A percentile compares a stretch with the other conserved stretches of the same genome.
These are phyloP conservation scores for Thraustochytrium sp. DNA, from an alignment of 352 stramenopile genomes.

Conservation along the genomic window DNA sequence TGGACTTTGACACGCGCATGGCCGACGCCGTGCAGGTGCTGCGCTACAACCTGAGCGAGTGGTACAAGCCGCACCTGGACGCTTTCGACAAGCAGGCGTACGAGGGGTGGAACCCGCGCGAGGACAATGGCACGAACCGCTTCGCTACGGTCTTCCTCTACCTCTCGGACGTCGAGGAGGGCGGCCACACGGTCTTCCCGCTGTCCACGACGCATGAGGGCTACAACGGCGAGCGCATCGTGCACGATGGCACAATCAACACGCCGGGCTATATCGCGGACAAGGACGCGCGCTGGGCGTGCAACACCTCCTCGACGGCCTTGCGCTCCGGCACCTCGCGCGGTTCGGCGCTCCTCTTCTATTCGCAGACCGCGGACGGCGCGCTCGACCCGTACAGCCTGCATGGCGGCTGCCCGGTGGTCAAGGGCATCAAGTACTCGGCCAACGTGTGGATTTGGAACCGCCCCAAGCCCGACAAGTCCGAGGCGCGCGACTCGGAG, in stretches of 20 bases:
- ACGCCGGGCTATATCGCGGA: slow-evolving; percentile 45
- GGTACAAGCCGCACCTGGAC: slow-evolving; percentile 42
- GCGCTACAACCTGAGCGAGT: slow-evolving; percentile 26
- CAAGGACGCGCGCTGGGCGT: slow-evolving; percentile 10
- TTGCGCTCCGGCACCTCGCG: slow-evolving; percentile 61
- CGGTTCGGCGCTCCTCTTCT: slow-evolving; percentile 89
- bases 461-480: slow-evolving; percentile 23
- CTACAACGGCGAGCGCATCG: slow-evolving; percentile 59
- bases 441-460: slow-evolving; percentile 86
- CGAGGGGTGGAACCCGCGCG: neutral
- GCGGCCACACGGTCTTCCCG: slow-evolving; percentile 93
- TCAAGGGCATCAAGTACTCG: slow-evolving; percentile 86
- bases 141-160: slow-evolving; percentile 95
- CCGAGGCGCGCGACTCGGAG: neutral
- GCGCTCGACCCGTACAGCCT: slow-evolving; percentile 71
- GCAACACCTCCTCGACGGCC: slow-evolving; percentile 8
- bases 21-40: slow-evolving; percentile 41
- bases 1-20: slow-evolving; percentile 30
- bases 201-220: slow-evolving; percentile 56
- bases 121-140: slow-evolving; percentile 69
- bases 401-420: slow-evolving; percentile 87
- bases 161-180: slow-evolving; percentile 87
- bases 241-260: slow-evolving; percentile 51
- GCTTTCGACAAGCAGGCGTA: slow-evolving; percentile 30
- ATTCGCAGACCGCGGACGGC: slow-evolving; percentile 89